Evolutionary conservation across 1,139 yeast species (phyloP), one percentile per base, ranked within the genome.

Genomic region (Yamadazyma triangularis): DNA sequence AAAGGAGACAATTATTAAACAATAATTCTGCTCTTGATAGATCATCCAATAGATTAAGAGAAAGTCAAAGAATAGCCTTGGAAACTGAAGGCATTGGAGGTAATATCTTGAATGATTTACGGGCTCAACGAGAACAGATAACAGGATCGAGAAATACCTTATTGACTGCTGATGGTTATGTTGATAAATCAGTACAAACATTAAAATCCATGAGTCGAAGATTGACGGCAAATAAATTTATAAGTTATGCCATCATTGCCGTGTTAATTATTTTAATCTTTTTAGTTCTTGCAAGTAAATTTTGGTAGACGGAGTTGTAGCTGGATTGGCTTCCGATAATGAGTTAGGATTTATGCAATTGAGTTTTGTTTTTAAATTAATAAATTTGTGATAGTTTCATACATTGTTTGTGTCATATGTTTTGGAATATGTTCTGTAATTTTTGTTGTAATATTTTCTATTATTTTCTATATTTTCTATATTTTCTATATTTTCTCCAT

Each of bases 31-130:
- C 93, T 2, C 69, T 93, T 39, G 95, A 87, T 45, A 70, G 94
- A 42, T 77, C 94, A 1, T 75, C 88, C 1, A 93, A 88, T 43
- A 70, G 96, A 47, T 68, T 93, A 34, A 73, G 83, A 39, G 96
- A 91, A 28, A 83, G 94, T 24, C 95, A 91, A 44, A 70, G 97
- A 41, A 68, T 89, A 4, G 98, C 98, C 3, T 68, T 84, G 35
- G 98, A 93, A 48, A 89, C 98, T 0, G 98, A 91, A 55, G 70
- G 72, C 26, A 78, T 93, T 31, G 99, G 99, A 1, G 87, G 96
- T 8, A 84, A 85, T 44, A 91, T 93, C 34, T 71, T 93, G 56
- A 80, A 80, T 49, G 96, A 91, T 55, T 66, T 93, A 45, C 70
- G 96, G 38, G 82, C 95, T 13, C 99, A 93, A 61, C 70, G 98